Conservation (phyloP, 192 early-diverging fungal species). For the Coemansia sp. region DNA sequence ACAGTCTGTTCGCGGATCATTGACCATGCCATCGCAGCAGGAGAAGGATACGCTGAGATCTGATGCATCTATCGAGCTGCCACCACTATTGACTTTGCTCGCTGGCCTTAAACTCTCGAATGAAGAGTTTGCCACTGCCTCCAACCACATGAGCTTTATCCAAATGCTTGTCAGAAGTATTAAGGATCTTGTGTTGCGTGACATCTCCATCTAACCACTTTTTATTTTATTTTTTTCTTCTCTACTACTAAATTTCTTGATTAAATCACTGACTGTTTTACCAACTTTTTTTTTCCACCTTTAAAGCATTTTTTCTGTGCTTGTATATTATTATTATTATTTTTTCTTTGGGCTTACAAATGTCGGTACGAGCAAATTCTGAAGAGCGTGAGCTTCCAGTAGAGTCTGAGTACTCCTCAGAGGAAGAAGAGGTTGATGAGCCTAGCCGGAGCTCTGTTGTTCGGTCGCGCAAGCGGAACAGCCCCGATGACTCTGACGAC, state of each 20-base stretch:
- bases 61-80: conserved; percentile 46
- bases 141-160: conserved; percentile 47
- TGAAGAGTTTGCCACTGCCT: conserved; percentile 30
- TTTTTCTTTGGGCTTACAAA: background rate
- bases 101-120: conserved; percentile 40
- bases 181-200: conserved; percentile 51
- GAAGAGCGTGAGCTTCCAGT: background rate
- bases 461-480: conserved; percentile 3
- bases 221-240: background rate
- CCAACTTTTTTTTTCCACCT: background rate
- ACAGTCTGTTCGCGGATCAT: background rate
- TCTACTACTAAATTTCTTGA: conserved; percentile 4
- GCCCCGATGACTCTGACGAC: conserved; percentile 8
- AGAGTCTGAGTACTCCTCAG: background rate
- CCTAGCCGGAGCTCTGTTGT: conserved; percentile 9
- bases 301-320: background rate
- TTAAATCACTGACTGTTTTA: background rate
- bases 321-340: background rate
- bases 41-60: conserved; percentile 44
- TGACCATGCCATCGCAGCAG: conserved; percentile 26
- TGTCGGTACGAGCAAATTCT: background rate
- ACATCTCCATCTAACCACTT: conserved; percentile 20
- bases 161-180: conserved; percentile 52
- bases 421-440: conserved; percentile 17
- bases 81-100: conserved; percentile 38